Percentiles rank a stretch among this genome's conserved stretches.
phyloP scores from a whole-genome alignment of 169 alveolate genomes.

The Haemoproteus tartakovskyi region DNA sequence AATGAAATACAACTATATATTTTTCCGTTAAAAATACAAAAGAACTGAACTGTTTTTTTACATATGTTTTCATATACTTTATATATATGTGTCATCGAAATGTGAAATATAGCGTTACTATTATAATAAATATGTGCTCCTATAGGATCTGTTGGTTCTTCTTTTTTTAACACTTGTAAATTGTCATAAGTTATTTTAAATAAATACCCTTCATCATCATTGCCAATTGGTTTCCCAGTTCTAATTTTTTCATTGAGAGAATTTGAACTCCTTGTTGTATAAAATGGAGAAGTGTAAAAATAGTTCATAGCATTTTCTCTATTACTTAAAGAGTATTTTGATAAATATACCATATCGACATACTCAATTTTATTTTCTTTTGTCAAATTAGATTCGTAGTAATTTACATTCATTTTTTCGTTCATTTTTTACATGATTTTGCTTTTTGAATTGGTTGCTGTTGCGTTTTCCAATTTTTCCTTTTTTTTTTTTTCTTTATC shows the following conservation, averaged over 20 bases:
- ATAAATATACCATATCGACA: slow-evolving; percentile 44
- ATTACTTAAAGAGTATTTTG: slow-evolving; percentile 25
- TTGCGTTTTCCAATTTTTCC: too few species aligned
- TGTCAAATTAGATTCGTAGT: slow-evolving; percentile 35
- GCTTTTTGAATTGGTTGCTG: too few species aligned
- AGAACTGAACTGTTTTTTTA: slow-evolving; percentile 24
- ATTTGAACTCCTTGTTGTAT: slow-evolving; percentile 23
- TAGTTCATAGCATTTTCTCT: slow-evolving; percentile 55
- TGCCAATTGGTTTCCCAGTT: slow-evolving; percentile 15
- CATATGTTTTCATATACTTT: slow-evolving; percentile 13
- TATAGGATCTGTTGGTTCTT: slow-evolving; percentile 39
- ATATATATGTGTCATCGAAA: slow-evolving; percentile 30
- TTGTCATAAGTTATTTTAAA: slow-evolving; percentile 42
- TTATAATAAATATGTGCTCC: slow-evolving; percentile 47
- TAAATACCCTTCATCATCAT: slow-evolving; percentile 55
- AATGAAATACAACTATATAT: slow-evolving; percentile 44
- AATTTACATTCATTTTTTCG: neutral
- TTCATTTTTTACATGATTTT: neutral
- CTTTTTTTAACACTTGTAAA: slow-evolving; percentile 13
- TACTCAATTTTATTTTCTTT: slow-evolving; percentile 59
- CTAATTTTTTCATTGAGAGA: slow-evolving; percentile 58
- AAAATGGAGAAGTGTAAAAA: slow-evolving; percentile 61
- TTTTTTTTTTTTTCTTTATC: too few species aligned
- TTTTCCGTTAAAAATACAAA: slow-evolving; percentile 55
- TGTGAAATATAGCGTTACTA: slow-evolving; percentile 45